Evolutionary conservation across 2,329 filamentous ascomycete species (phyloP).

Genomic region (Dendrostoma leiphaemia): DNA sequence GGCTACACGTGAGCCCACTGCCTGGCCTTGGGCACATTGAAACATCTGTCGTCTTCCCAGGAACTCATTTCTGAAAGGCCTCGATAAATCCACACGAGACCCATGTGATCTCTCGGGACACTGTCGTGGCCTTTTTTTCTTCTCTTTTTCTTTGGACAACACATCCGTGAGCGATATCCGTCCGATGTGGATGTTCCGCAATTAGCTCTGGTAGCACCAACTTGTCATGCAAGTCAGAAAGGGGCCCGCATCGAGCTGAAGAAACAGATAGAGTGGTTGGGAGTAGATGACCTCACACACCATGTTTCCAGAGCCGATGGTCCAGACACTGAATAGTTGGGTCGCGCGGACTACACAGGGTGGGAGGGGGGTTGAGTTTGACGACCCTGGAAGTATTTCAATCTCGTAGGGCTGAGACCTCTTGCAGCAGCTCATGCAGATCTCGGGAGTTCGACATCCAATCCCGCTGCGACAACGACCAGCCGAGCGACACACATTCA

Average conservation of each 20-base stretch:
- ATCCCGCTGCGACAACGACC: background rate
- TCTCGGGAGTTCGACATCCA: background rate
- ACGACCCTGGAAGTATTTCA: background rate
- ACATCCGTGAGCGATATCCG: background rate
- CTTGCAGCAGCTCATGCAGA: background rate
- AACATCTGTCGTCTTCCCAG: too few species aligned
- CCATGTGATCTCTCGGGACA: too few species aligned
- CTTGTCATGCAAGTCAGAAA: background rate
- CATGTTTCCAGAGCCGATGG: background rate
- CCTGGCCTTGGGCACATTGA: too few species aligned
- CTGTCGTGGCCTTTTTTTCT: too few species aligned
- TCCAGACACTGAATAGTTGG: background rate
- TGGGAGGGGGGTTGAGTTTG: too few species aligned
- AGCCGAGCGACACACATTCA: too few species aligned
- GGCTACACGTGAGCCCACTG: too few species aligned
- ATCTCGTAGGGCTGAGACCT: conserved; percentile 13
- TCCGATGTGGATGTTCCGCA: background rate
- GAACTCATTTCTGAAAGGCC: too few species aligned
- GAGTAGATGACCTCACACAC: conserved; percentile 1
- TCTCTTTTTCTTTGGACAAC: background rate
- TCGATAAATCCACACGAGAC: too few species aligned
- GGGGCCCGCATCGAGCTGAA: background rate
- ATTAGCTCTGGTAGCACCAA: background rate
- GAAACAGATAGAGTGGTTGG: background rate
- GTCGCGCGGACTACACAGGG: too few species aligned